Base-by-base conservation (phyloP, 768 basidiomycete genomes). In the Termitomyces bulborhizus region DNA sequence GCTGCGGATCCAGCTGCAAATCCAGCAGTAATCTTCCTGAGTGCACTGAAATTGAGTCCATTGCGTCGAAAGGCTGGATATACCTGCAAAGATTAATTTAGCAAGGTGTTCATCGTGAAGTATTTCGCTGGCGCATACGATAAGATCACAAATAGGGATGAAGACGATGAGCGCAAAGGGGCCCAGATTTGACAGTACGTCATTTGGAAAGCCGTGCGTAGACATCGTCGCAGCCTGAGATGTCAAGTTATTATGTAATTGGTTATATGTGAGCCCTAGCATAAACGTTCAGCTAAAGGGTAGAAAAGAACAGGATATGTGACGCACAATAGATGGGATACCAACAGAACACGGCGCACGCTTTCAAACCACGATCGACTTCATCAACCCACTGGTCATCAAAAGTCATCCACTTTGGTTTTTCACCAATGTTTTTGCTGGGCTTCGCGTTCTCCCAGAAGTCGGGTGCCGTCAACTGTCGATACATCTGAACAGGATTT, bases 361-460 rank as follows among this genome's bases (percentile, higher is more conserved):
- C 89, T 63, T 86, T 87, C 65, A 90, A 65, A 1, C 86, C 88
- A 51, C 88, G 79, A 51, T 74, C 72, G 41, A 90, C 79, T 62
- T 91, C 88, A 48, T 89, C 87, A 12, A 91, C 86, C 86, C 87
- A 90, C 50, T 74, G 65, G 62, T 91, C 89, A 61, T 90, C 87
- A 56, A 82, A 90, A 6, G 69, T 83, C 86, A 90, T 89, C 88
- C 87, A 90, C 5, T 32, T 27, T 0, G 87, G 88, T 47, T 73
- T 78, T 39, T 68, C 68, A 31, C 70, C 69, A 1, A 66, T 76
- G 2, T 75, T 68, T 34, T 72, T 73, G 61, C 84, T 86, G 0
- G 89, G 89, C 66, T 87, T 88, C 3, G 74, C 85, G 44, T 60
- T 71, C 45, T 90, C 87, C 88, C 86, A 91, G 72, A 90, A 88